These are phyloP conservation scores for Puccinia polysora DNA, from an alignment of 1,284 basidiomycete species.

Conservation along the genomic window DNA sequence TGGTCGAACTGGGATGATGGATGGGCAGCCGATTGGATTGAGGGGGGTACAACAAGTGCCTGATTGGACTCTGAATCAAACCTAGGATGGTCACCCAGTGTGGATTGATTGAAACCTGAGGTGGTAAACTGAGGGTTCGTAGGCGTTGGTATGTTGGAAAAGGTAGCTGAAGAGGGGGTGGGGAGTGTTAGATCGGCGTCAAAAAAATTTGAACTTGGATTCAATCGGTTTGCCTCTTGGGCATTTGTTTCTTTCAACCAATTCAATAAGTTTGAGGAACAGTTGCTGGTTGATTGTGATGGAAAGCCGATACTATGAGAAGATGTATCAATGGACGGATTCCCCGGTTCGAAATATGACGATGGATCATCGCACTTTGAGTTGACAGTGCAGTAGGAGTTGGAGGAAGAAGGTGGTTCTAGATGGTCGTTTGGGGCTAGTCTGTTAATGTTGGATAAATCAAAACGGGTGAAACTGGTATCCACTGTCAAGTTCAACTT, in stretches of 20 bases:
- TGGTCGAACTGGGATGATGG: no score
- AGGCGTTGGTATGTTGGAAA: constrained; percentile 15
- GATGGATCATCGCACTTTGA: background rate
- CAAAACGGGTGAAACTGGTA: constrained; percentile 5
- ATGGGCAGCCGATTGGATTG: no score
- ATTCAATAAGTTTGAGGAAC: background rate
- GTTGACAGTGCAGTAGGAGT: background rate
- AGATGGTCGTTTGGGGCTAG: background rate
- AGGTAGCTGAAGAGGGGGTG: constrained; percentile 7
- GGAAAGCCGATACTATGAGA: background rate
- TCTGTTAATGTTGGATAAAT: background rate
- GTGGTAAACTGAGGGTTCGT: background rate
- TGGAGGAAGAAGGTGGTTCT: background rate
- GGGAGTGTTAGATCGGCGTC: constrained; percentile 12
- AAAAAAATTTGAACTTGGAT: background rate
- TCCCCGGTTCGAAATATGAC: background rate
- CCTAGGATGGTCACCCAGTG: background rate
- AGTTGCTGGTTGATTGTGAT: background rate
- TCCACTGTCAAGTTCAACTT: constrained; percentile 28
- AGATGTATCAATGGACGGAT: background rate
- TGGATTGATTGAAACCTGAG: background rate
- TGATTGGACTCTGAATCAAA: background rate
- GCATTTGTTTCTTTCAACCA: no score
- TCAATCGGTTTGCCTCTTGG: no score
- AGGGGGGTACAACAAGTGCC: no score